Base-by-base conservation (phyloP, 768 basidiomycete species). In the Leccinum truebloodii region DNA sequence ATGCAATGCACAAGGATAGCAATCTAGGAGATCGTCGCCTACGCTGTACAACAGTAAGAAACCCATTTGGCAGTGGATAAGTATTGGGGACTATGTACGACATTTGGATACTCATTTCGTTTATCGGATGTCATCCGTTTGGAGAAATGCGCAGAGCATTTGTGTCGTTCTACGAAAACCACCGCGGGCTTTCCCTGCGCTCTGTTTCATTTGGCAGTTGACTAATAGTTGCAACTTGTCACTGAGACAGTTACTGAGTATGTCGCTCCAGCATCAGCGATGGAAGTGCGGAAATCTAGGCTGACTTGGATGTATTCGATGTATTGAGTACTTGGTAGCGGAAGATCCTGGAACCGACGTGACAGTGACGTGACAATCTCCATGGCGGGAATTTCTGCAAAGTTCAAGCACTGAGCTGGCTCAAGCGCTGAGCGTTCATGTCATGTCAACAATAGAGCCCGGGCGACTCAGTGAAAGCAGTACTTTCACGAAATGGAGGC, bases 21-120 rank as follows among this genome's bases (percentile, higher is more conserved):
- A 59, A 62, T 58, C 22, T 14, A 37, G 55, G 58, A 57, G 16
- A 24, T 58, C 55, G 28, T 26, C 13, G 13, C 34, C 34, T 53
- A 9, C 46, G 41, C 30, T 30, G 34, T n/a, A 35, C 41, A 41
- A 52, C 55, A 41, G n/a, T 54, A 28, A 52, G 62, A 8, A 44
- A 14, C 52, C 20, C 18, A 10, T 32, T n/a, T 13, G 4, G 32
- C 13, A 37, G 26, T n/a, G 16, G 37, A 39, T 18, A 39, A 34
- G 32, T 5, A 34, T 34, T 34, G 32, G 12, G 32, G 32, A 34
- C 32, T 32, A 32, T 32, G 10, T 8, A 10, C 10, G 30, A 32
- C 30, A 32, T 32, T 32, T 32, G 14, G 35, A 37, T 16, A 37
- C 35, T 39, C 37, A 16, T 18, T 39, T 16, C 3, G 8, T 8